These are phyloP conservation scores for Sporothrix humicola DNA, from an alignment of 2,329 filamentous ascomycete species.

Conservation along the genomic window DNA sequence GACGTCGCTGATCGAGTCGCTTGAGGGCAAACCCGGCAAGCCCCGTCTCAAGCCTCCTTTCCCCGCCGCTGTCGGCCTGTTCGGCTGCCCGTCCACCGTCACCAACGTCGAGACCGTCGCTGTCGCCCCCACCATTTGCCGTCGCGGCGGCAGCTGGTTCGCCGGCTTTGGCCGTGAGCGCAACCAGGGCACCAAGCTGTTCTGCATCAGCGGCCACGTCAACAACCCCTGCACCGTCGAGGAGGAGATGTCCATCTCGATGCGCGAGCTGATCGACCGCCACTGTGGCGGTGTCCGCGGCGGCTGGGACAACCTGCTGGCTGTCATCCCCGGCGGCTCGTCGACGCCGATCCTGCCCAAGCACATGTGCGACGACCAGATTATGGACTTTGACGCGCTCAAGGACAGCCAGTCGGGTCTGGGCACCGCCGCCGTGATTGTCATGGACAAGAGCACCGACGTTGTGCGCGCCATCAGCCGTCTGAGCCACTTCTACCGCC, in stretches of 20 bases:
- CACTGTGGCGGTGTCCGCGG: slow-evolving; percentile 97
- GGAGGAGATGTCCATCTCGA: slow-evolving; percentile 98
- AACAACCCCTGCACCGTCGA: slow-evolving; percentile 98
- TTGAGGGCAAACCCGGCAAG: slow-evolving; percentile 98
- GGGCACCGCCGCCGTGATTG: slow-evolving; percentile 95
- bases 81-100: slow-evolving; percentile 96
- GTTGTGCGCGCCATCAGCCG: slow-evolving; percentile 92
- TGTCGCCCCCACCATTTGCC: slow-evolving; percentile 93
- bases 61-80: slow-evolving; percentile 94
- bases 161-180: slow-evolving; percentile 91
- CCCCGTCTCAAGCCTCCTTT: slow-evolving; percentile 98
- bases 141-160: slow-evolving; percentile 92
- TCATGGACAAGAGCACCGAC: slow-evolving; percentile 98
- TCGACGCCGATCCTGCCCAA: slow-evolving; percentile 96
- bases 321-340: slow-evolving; percentile 93
- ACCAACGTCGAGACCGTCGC: slow-evolving; percentile 98
- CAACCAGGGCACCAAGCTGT: slow-evolving; percentile 97
- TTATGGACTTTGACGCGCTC: slow-evolving; percentile 98
- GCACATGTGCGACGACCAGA: slow-evolving; percentile 85
- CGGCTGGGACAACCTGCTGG: slow-evolving; percentile 96
- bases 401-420: slow-evolving; percentile 98
- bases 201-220: slow-evolving; percentile 97
- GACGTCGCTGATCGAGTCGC: slow-evolving; percentile 95
- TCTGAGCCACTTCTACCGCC: slow-evolving; percentile 95
- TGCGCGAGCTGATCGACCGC: slow-evolving; percentile 95